Percentiles rank a stretch among this genome's conserved stretches.
These are phyloP conservation scores for Dioscorea cayenensis DNA, from an alignment of 116 monocot species.

Conservation along the genomic window DNA sequence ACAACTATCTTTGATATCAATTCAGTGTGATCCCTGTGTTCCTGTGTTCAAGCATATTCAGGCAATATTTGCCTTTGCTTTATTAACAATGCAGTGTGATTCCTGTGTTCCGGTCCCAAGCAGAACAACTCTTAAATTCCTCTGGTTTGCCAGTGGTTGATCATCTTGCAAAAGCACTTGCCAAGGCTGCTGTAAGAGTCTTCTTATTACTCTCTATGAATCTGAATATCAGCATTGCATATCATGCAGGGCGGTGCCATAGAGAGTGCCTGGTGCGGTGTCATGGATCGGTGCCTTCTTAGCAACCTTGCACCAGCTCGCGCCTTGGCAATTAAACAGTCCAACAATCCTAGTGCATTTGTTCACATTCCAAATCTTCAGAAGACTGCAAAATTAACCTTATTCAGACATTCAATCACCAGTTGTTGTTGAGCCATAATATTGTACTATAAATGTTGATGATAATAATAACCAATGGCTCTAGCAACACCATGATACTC, in stretches of 20 bases:
- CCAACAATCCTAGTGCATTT: slow-evolving; percentile 69
- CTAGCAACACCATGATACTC: slow-evolving; percentile 85
- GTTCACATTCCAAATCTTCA: slow-evolving; percentile 89
- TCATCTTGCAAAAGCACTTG: slow-evolving; percentile 94
- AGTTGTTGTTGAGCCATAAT: neutral
- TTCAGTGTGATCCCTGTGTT: too few relatives aligned
- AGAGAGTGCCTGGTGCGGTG: slow-evolving; percentile 44
- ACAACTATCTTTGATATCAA: slow-evolving; percentile 66
- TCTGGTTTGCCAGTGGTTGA: slow-evolving; percentile 72
- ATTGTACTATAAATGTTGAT: too few relatives aligned
- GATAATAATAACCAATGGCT: slow-evolving; percentile 41
- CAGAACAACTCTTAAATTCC: slow-evolving; percentile 64
- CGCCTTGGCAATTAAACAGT: slow-evolving; percentile 84
- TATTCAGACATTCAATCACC: neutral
- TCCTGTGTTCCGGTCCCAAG: slow-evolving; percentile 73
- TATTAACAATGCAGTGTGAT: slow-evolving; percentile 52
- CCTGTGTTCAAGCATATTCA: too few relatives aligned
- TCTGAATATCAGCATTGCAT: too few relatives aligned
- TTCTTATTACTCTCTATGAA: neutral
- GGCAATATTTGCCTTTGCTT: too few relatives aligned
- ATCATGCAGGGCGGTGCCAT: too few relatives aligned
- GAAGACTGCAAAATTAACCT: slow-evolving; percentile 29
- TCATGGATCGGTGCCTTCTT: slow-evolving; percentile 72
- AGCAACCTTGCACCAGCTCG: slow-evolving; percentile 71
- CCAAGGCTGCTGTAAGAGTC: slow-evolving; percentile 77